Evolutionary conservation across 129 eudicot genomes (phyloP).

Genomic region (Dittrichia graveolens): DNA sequence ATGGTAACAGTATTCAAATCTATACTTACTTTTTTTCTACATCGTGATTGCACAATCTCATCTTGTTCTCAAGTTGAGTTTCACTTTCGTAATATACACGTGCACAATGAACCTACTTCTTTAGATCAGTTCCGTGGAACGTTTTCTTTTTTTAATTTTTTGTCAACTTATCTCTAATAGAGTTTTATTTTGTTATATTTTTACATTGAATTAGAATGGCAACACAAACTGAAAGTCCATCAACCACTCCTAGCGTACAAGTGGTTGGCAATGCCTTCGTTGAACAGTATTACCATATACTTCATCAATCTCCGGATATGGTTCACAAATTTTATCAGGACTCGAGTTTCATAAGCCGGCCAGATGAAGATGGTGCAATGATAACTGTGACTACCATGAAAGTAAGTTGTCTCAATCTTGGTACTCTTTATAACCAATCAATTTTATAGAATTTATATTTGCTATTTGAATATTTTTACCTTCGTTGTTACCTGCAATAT

Average conservation of each 20-base stretch:
- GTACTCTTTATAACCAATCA: constrained; percentile 4
- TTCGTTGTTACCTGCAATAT: neutral
- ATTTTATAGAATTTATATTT: constrained; percentile 9
- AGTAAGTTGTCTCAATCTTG: constrained; percentile 44
- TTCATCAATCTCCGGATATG: constrained; percentile 54
- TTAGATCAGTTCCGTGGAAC: constrained; percentile 1
- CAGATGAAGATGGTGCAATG: constrained; percentile 56
- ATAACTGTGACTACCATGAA: constrained; percentile 55
- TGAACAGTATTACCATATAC: constrained; percentile 65
- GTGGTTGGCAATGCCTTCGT: constrained; percentile 71
- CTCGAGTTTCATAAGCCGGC: constrained; percentile 56
- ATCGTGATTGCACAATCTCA: neutral
- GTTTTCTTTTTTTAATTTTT: neutral
- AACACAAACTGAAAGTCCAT: constrained; percentile 43
- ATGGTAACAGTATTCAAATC: constrained; percentile 8
- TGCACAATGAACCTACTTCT: constrained; percentile 19
- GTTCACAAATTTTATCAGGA: constrained; percentile 73
- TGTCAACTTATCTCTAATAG: constrained; percentile 3
- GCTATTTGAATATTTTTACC: constrained; percentile 1
- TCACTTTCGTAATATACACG: constrained; percentile 2
- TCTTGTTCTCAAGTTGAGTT: constrained; percentile 11
- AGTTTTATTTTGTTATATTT: constrained; percentile 24
- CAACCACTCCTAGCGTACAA: constrained; percentile 51
- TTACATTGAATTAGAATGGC: constrained; percentile 46
- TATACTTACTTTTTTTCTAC: neutral